Percentiles rank a stretch among this genome's conserved stretches.
These are phyloP conservation scores for Chrysoporthe austroafricana DNA, from an alignment of 2,329 filamentous ascomycete species.

Conservation along the genomic window DNA sequence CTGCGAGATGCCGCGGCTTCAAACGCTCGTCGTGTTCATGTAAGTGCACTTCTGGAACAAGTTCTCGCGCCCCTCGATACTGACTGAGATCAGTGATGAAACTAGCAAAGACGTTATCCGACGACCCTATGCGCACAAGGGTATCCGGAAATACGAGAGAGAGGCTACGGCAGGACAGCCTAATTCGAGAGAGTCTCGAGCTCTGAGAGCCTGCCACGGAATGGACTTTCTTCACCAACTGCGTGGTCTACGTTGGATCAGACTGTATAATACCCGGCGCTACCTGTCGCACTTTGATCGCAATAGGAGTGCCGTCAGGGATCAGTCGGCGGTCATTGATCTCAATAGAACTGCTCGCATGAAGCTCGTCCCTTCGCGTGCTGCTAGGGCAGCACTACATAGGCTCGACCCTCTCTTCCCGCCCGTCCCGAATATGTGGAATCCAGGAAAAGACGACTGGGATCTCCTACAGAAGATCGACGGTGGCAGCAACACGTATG, in stretches of 20 bases:
- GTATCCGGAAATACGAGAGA: neutral
- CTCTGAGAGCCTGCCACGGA: neutral
- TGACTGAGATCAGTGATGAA: slow-evolving; percentile 1
- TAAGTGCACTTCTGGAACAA: neutral
- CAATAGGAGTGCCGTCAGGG: neutral
- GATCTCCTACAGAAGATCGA: neutral
- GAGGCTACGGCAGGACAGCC: slow-evolving; percentile 12
- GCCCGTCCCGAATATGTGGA: neutral
- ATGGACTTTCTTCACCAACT: slow-evolving; percentile 13
- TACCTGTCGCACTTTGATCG: neutral
- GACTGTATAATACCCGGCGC: neutral
- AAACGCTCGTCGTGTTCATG: slow-evolving; percentile 12
- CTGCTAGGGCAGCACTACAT: neutral
- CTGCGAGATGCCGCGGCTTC: neutral
- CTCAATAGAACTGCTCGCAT: slow-evolving; percentile 9
- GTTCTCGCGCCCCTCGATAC: neutral
- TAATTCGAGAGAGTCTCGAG: slow-evolving; percentile 8
- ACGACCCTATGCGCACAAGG: neutral
- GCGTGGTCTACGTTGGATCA: neutral
- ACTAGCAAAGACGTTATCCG: neutral
- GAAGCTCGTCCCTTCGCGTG: neutral
- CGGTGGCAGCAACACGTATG: neutral
- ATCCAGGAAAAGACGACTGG: neutral
- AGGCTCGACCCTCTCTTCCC: slow-evolving; percentile 1
- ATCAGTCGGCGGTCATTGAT: slow-evolving; percentile 1